Evolutionary conservation across 305 asterid species (phyloP).

Genomic region (Nicotiana rustica): DNA sequence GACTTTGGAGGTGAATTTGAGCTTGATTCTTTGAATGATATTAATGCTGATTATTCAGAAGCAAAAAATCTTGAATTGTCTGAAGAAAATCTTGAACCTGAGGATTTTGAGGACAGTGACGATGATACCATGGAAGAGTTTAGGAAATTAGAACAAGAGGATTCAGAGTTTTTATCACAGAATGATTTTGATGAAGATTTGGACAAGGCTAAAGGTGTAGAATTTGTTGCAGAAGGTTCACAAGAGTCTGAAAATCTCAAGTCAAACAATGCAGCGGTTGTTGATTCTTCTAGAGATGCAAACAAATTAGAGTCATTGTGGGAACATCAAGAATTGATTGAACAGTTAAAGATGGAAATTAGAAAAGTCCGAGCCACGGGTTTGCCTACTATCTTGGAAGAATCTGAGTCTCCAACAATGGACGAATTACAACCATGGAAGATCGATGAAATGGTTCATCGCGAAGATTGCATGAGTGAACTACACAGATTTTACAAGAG

Average conservation of each 20-base stretch:
- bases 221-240: constrained; percentile 30
- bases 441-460: constrained; percentile 73
- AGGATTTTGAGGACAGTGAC: constrained; percentile 49
- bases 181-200: constrained; percentile 50
- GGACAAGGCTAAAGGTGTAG: background rate
- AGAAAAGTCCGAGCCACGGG: constrained; percentile 86
- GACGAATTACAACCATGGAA: constrained; percentile 95
- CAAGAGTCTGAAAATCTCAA: constrained; percentile 13
- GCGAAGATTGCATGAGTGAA: constrained; percentile 72
- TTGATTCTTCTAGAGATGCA: constrained; percentile 45
- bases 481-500: constrained; percentile 84
- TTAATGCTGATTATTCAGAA: constrained; percentile 21
- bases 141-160: constrained; percentile 43
- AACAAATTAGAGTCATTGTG: constrained; percentile 79
- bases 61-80: constrained; percentile 42
- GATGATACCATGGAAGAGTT: constrained; percentile 58
- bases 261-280: constrained; percentile 43
- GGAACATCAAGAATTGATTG: constrained; percentile 98
- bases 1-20: constrained; percentile 57
- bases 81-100: constrained; percentile 47
- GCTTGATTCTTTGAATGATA: constrained; percentile 33
- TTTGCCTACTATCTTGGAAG: constrained; percentile 93
- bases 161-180: constrained; percentile 48
- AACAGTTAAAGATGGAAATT: constrained; percentile 90
- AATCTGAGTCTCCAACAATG: constrained; percentile 77